phyloP scores from a whole-genome alignment of 2,329 filamentous ascomycete genomes.

The Emergomyces africanus region DNA sequence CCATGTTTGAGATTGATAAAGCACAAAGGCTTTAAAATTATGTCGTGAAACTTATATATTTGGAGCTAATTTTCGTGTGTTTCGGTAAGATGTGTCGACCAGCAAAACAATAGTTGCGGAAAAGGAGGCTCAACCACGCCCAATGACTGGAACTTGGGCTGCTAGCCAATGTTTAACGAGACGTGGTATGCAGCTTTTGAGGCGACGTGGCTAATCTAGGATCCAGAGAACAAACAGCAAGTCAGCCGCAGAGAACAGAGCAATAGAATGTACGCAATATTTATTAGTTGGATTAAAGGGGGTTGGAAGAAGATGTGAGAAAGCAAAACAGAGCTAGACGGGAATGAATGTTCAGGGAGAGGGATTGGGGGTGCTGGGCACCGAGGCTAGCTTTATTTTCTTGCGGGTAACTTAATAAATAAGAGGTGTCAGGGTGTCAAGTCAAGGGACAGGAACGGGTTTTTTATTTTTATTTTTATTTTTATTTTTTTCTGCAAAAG shows the following conservation, averaged over 20 bases:
- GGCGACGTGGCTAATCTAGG: slow-evolving; percentile 1
- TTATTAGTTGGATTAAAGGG: neutral
- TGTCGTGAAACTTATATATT: neutral
- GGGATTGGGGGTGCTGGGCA: neutral
- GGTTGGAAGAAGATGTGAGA: neutral
- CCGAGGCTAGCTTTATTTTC: neutral
- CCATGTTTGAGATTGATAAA: neutral
- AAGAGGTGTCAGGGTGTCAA: neutral
- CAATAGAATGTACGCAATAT: neutral
- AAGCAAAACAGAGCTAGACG: neutral
- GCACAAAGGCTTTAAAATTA: neutral
- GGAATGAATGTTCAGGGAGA: neutral
- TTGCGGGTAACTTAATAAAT: neutral
- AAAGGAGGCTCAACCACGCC: slow-evolving; percentile 1
- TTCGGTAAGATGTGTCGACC: neutral
- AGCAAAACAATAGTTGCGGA: slow-evolving; percentile 1
- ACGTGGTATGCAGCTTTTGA: neutral
- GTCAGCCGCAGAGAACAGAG: neutral
- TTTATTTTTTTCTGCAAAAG: too few relatives aligned
- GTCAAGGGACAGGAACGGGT: neutral
- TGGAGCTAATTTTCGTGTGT: neutral
- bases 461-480: too few relatives aligned
- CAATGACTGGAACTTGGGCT: neutral
- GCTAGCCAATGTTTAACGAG: neutral
- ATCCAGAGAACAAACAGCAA: neutral